Conservation (phyloP, 148 eudicot species). For the Pharnaceum exiguum region DNA sequence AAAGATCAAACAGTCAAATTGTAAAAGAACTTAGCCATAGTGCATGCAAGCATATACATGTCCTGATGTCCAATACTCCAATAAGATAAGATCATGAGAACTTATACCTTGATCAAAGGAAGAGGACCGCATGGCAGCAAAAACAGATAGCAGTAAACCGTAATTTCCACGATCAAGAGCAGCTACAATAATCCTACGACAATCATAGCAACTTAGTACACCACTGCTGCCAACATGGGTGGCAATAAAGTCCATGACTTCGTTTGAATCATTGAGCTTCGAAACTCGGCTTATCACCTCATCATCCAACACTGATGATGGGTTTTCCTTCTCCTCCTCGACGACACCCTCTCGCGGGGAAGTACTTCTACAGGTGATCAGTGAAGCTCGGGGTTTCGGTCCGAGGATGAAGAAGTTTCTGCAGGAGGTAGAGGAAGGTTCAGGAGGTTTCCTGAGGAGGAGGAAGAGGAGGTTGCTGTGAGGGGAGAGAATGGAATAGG, state of each 20-base stretch:
- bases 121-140: constrained; percentile 74
- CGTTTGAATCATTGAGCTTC: constrained; percentile 49
- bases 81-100: not conserved
- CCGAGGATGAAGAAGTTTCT: constrained; percentile 12
- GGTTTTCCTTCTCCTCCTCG: not conserved
- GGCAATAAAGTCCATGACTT: constrained; percentile 47
- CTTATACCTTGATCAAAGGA: constrained; percentile 53
- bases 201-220: constrained; percentile 45
- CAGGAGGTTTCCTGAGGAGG: constrained; percentile 10
- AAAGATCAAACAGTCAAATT: no score
- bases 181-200: constrained; percentile 59
- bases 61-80: not conserved
- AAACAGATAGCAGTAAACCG: constrained; percentile 73
- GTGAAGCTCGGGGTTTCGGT: constrained; percentile 18
- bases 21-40: no score
- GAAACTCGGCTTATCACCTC: constrained; percentile 46
- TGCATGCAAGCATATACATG: not conserved
- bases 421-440: not conserved
- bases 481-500: constrained; percentile 13
- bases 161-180: constrained; percentile 66
- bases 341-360: constrained; percentile 20
- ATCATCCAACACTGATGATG: constrained; percentile 24
- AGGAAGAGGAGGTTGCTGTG: constrained; percentile 17
- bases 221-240: constrained; percentile 34
- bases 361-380: no score